Percentiles rank a stretch among this genome's conserved stretches.
Evolutionary conservation across 805 yeast species (phyloP).

Genomic region (Saccharomycopsis microspora): DNA sequence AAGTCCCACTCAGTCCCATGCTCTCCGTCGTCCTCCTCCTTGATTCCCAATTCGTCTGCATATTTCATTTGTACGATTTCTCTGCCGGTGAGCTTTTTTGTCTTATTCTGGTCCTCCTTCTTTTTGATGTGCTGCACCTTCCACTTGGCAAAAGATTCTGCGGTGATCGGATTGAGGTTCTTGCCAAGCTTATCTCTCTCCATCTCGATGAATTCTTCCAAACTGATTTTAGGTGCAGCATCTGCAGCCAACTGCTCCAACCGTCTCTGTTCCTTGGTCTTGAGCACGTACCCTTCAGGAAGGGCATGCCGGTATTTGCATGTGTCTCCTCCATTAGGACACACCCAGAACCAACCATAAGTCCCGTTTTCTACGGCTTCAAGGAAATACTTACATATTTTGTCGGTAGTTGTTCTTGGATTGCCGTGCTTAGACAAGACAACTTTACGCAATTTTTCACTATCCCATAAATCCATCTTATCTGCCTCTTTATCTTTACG

Average conservation of each 20-base stretch:
- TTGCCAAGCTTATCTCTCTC: constrained; percentile 80
- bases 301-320: constrained; percentile 93
- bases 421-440: constrained; percentile 90
- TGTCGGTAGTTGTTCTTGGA: constrained; percentile 87
- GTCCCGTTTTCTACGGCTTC: constrained; percentile 96
- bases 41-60: constrained; percentile 28
- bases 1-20: constrained; percentile 32
- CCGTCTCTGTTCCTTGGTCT: constrained; percentile 92
- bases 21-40: constrained; percentile 17
- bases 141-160: constrained; percentile 75
- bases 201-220: constrained; percentile 92
- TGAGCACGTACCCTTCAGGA: constrained; percentile 93
- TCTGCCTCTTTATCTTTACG: constrained; percentile 63
- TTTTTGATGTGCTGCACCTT: constrained; percentile 55
- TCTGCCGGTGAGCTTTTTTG: constrained; percentile 50
- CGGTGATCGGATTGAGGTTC: constrained; percentile 77
- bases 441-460: constrained; percentile 81
- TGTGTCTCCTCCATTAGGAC: constrained; percentile 88
- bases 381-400: constrained; percentile 84
- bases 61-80: constrained; percentile 55
- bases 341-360: constrained; percentile 98
- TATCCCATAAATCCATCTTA: constrained; percentile 96
- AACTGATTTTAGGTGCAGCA: constrained; percentile 76
- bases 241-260: constrained; percentile 79
- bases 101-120: constrained; percentile 34